Evolutionary conservation across 805 yeast genomes (phyloP), one percentile per base, ranked within the genome.

Genomic region (Barnettozyma vustinii): DNA sequence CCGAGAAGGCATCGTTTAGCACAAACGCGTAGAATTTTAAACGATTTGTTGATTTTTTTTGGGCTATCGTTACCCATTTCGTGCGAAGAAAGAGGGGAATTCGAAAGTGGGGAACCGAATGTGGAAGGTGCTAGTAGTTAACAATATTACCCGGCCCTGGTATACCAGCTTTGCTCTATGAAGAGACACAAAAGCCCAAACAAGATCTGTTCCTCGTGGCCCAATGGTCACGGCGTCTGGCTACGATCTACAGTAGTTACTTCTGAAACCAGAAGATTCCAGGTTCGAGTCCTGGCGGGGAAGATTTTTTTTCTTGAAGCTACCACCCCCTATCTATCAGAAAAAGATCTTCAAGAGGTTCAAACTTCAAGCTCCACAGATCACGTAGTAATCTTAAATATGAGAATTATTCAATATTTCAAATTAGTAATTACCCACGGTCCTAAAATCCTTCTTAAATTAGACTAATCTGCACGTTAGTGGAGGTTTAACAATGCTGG

Each of bases 171-270:
- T 13, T 30, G 3, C 3, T 3, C 5, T 3, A 13, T 12, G 33
- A 2, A 30, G 5, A 12, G 16, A 4, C 8, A 3, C 10, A 9
- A 4, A 21, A 13, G 4, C 10, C 13, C 10, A 15, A 13, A 19
- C 43, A n/a, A 54, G 45, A 59, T 61, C 72, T 70, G 74, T 78
- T 78, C 83, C 82, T 78, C 82, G 80, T 78, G 83, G 82, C 83
- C 83, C 81, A 78, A 78, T 78, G 83, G 83, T 78, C 80, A 77
- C 78, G 83, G 82, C 82, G 82, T 78, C 81, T 76, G 83, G 81
- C 82, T 78, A 77, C 82, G 82, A 74, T 70, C 65, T 62, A 55
- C 52, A 56, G 72, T 70, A 66, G 74, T 63, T 54, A 61, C 64
- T 52, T 73, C 76, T 55, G 68, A 46, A 57, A 61, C 65, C 65